These are phyloP conservation scores for Diddensiella santjacobensis DNA, from an alignment of 805 yeast species.

Conservation along the genomic window DNA sequence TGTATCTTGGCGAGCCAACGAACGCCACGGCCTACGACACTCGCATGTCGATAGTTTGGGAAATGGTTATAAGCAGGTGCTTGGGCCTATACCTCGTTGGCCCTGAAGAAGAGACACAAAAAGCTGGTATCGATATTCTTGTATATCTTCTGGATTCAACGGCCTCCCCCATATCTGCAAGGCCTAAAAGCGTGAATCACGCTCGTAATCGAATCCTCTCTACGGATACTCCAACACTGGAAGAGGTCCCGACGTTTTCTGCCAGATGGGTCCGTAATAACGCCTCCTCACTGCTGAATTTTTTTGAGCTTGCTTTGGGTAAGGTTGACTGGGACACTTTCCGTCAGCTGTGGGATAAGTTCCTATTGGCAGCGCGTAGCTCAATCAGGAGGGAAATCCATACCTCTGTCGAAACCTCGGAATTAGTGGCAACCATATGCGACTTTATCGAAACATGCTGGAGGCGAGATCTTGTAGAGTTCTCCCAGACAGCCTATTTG, in stretches of 20 bases:
- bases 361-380: constrained; percentile 4
- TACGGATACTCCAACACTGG: constrained; percentile 6
- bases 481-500: constrained; percentile 4
- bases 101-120: background rate
- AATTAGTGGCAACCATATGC: constrained; percentile 17
- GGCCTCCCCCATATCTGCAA: background rate
- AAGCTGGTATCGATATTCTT: background rate
- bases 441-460: constrained; percentile 11
- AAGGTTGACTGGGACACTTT: constrained; percentile 3
- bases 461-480: constrained; percentile 3
- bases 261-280: constrained; percentile 18
- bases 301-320: constrained; percentile 3
- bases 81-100: background rate
- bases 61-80: constrained; percentile 1
- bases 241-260: constrained; percentile 16
- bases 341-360: background rate
- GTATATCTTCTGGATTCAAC: constrained; percentile 4
- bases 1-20: constrained; percentile 7
- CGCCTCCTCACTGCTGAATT: constrained; percentile 4
- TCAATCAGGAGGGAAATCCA: constrained; percentile 20
- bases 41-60: constrained; percentile 9
- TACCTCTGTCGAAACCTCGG: constrained; percentile 18
- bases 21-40: background rate
- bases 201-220: constrained; percentile 7
- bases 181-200: background rate